Percentiles rank a stretch among this genome's conserved stretches.
Evolutionary conservation across 495 filamentous ascomycete species (phyloP).

Genomic region (Cairneyella variabilis): DNA sequence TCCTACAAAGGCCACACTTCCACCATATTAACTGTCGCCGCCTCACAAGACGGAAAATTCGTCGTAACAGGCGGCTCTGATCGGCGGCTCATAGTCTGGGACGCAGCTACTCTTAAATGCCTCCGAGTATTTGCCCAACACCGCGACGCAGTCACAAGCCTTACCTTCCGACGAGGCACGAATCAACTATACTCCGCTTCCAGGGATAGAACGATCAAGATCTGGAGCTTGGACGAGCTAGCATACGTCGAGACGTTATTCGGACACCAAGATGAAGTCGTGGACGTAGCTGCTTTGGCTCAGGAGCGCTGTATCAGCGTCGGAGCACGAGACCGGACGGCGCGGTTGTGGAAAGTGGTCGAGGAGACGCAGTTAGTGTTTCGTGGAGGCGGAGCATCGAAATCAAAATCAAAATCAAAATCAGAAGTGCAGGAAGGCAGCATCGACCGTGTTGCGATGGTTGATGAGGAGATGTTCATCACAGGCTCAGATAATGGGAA

Average conservation of each 20-base stretch:
- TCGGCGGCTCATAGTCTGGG: slow-evolving; percentile 79
- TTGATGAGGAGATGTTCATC: slow-evolving; percentile 87
- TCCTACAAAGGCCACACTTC: slow-evolving; percentile 70
- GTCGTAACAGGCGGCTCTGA: slow-evolving; percentile 87
- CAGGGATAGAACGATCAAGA: slow-evolving; percentile 84
- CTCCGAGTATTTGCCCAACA: slow-evolving; percentile 87
- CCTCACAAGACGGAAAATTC: slow-evolving; percentile 83
- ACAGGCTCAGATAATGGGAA: slow-evolving; percentile 89
- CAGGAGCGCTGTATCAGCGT: slow-evolving; percentile 88
- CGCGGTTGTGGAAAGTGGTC: slow-evolving; percentile 93
- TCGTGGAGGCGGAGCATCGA: slow-evolving; percentile 65
- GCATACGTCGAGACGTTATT: slow-evolving; percentile 95
- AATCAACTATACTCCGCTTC: slow-evolving; percentile 89
- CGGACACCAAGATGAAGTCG: slow-evolving; percentile 88
- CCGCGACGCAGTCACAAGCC: slow-evolving; percentile 76
- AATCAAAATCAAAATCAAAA: slow-evolving; percentile 45
- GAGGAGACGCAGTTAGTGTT: slow-evolving; percentile 96
- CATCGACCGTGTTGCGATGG: slow-evolving; percentile 83
- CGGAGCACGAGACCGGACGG: slow-evolving; percentile 85
- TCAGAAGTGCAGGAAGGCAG: slow-evolving; percentile 66
- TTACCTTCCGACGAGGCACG: slow-evolving; percentile 82
- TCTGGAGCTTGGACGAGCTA: slow-evolving; percentile 69
- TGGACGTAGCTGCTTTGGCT: slow-evolving; percentile 75
- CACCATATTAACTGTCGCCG: slow-evolving; percentile 75
- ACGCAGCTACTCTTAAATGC: slow-evolving; percentile 70